These are phyloP conservation scores for Pulicaria dysenterica DNA, from an alignment of 129 eudicot species.

Conservation along the genomic window DNA sequence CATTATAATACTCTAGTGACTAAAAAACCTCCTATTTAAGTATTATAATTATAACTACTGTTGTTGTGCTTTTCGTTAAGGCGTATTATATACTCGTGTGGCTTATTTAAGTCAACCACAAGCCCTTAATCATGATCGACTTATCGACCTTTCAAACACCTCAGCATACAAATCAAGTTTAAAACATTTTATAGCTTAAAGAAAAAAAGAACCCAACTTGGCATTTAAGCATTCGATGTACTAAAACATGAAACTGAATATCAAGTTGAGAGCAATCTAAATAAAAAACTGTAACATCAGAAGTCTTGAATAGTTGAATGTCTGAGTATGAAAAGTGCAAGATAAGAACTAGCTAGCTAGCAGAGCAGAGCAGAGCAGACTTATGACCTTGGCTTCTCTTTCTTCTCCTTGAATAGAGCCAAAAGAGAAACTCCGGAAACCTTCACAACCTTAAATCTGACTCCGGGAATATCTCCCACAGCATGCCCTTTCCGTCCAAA, in stretches of 20 bases:
- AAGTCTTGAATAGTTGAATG: slow-evolving; percentile 16
- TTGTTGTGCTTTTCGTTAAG: too few relatives aligned
- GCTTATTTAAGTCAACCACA: too few relatives aligned
- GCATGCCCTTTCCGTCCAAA: slow-evolving; percentile 54
- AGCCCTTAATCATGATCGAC: too few relatives aligned
- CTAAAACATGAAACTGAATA: neutral
- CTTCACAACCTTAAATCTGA: slow-evolving; percentile 56
- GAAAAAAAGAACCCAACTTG: neutral
- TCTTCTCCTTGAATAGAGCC: slow-evolving; percentile 62
- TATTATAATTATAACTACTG: too few relatives aligned
- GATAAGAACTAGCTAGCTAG: neutral
- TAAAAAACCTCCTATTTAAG: too few relatives aligned
- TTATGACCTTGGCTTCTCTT: slow-evolving; percentile 51
- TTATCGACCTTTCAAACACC: too few relatives aligned
- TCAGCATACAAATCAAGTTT: too few relatives aligned
- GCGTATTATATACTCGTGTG: too few relatives aligned
- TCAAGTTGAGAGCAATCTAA: slow-evolving; percentile 10
- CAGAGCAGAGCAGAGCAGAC: slow-evolving; percentile 12
- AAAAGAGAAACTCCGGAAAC: slow-evolving; percentile 56
- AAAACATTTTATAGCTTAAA: too few relatives aligned
- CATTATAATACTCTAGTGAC: too few relatives aligned
- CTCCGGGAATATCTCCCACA: slow-evolving; percentile 64
- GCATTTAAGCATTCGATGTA: neutral
- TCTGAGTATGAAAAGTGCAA: slow-evolving; percentile 15
- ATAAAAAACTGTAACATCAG: slow-evolving; percentile 2